phyloP scores from a whole-genome alignment of 768 basidiomycete genomes.

The Pisolithus microcarpus region DNA sequence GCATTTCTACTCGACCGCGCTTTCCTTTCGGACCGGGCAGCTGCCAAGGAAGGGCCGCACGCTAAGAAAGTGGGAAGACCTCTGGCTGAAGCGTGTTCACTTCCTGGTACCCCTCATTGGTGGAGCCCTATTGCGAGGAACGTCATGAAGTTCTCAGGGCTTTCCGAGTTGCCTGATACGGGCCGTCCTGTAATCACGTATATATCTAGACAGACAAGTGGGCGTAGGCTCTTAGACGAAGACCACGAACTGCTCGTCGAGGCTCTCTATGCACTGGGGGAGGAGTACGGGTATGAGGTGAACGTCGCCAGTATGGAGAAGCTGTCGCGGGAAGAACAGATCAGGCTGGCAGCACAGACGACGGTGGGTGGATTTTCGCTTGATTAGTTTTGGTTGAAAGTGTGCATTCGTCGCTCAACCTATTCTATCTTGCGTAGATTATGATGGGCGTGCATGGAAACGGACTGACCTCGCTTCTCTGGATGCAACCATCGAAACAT shows the following conservation, averaged over 20 bases:
- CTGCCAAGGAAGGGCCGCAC: conserved; percentile 65
- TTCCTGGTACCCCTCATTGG: conserved; percentile 76
- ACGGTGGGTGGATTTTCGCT: conserved; percentile 47
- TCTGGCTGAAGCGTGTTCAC: conserved; percentile 64
- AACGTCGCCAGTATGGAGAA: conserved; percentile 83
- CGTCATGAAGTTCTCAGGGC: conserved; percentile 63
- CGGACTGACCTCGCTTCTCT: conserved; percentile 78
- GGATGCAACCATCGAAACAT: conserved; percentile 83
- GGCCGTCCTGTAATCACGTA: conserved; percentile 82
- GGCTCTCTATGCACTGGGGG: conserved; percentile 63
- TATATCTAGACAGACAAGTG: conserved; percentile 83
- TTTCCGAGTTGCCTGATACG: conserved; percentile 36
- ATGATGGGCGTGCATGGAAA: conserved; percentile 95
- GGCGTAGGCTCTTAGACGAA: conserved; percentile 69
- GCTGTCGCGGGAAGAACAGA: conserved; percentile 71
- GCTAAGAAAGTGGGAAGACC: conserved; percentile 68
- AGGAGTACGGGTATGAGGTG: conserved; percentile 75
- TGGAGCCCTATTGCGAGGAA: conserved; percentile 74
- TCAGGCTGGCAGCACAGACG: conserved; percentile 72
- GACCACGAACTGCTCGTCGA: conserved; percentile 75
- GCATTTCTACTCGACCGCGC: conserved; percentile 81
- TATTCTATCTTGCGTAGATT: conserved; percentile 45
- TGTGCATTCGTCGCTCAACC: not conserved
- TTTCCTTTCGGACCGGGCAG: conserved; percentile 78
- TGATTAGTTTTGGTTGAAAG: not conserved